Evolutionary conservation across 257 asterid species (phyloP).

Genomic region (Nyctanthes arbortristis): DNA sequence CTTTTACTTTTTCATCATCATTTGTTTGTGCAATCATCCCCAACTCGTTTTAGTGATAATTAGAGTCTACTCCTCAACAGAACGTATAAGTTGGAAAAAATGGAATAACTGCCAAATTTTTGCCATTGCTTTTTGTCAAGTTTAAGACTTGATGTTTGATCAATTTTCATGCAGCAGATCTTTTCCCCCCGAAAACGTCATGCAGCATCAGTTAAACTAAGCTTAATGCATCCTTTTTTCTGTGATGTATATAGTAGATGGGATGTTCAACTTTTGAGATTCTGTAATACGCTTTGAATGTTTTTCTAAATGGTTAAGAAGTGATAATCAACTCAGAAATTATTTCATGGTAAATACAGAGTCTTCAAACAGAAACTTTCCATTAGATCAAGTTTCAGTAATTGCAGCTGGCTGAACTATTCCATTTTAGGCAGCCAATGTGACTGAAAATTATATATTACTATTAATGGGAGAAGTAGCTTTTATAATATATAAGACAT

Average conservation of each 20-base stretch:
- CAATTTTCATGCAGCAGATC: not conserved
- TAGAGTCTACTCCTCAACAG: not conserved
- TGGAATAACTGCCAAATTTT: not conserved
- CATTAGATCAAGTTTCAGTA: not conserved
- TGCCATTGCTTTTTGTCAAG: not conserved
- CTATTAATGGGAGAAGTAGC: not conserved
- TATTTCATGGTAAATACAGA: not conserved
- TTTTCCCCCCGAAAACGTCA: too few species aligned
- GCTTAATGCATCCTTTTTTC: not conserved
- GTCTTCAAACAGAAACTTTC: not conserved
- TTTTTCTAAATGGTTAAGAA: not conserved
- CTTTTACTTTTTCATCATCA: not conserved
- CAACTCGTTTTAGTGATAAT: not conserved
- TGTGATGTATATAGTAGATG: not conserved
- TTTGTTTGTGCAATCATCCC: not conserved
- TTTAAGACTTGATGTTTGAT: not conserved
- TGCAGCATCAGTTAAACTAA: too few species aligned
- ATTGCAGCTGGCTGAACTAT: not conserved
- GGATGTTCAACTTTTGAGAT: not conserved
- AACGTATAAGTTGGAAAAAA: not conserved
- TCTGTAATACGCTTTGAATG: not conserved
- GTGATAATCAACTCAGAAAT: not conserved
- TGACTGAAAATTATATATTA: not conserved
- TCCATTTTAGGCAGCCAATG: not conserved
- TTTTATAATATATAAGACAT: conserved; percentile 7